Evolutionary conservation across 306 rosid genomes (phyloP), one percentile per base, ranked within the genome.

Genomic region (Cucurbita maxima): DNA sequence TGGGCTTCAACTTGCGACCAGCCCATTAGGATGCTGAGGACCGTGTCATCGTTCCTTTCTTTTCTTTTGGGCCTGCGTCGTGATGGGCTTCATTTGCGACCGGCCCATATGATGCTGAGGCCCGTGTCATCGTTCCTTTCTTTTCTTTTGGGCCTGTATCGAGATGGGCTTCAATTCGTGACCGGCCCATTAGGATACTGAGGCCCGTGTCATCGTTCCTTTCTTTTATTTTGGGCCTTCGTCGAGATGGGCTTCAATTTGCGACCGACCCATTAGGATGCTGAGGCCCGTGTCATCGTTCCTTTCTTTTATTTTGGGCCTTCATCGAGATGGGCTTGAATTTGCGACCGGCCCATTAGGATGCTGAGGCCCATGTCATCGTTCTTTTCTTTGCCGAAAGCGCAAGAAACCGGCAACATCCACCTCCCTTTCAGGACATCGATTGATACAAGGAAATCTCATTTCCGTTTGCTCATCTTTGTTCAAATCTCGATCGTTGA

Each of bases 331-430:
- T 50, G 56, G 19, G 19, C 56, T 51, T 51, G 1, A 51, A 3
- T 19, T 51, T 51, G 55, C 8, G 3, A 19, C 3, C 37, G 44
- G 48, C 48, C 69, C 30, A 61, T 37, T 61, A 61, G 38, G 22
- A 61, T 18, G 47, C 25, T 3, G 12, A 61, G 43, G 69, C 69
- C 69, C 69, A 25, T 15, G 7, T 7, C 69, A 16, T 8, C 47
- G 47, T 38, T 67, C 72, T 38, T 66, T 73, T 22, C 58, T 48
- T 68, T 74, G 79, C 74, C 59, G 74, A 70, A 70, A 50, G 30
- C 59, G 74, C 74, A 70, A 70, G 74, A 70, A 70, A 70, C 38
- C 43, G 20, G 34, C 20, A 12, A 43, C 48, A 66, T 22, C 54
- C 54, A 58, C 77, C 64, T 51, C 18, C 43, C 10, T 19, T 25